Conservation (phyloP, 257 asterid species). For the Penstemon barbatus region DNA sequence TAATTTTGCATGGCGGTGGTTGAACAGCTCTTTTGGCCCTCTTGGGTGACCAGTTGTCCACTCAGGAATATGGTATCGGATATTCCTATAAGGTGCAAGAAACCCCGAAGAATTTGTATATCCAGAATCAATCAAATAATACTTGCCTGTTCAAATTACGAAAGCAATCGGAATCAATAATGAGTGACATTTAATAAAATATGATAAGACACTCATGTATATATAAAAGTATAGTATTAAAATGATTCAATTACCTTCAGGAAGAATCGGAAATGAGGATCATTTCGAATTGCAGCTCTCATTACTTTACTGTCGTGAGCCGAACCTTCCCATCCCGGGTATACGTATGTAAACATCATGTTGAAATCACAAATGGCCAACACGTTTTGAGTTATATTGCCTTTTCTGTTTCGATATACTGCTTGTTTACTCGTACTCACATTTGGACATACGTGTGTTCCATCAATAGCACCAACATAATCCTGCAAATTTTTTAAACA, state of each 20-base stretch:
- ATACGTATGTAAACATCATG: not conserved
- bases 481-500: not conserved
- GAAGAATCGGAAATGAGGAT: not conserved
- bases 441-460: not conserved
- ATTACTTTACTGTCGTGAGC: not conserved
- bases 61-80: not conserved
- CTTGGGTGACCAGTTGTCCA: not conserved
- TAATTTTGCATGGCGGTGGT: not conserved
- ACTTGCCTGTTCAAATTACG: not conserved
- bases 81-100: not conserved
- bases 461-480: slow-evolving; percentile 1
- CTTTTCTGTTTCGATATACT: not conserved
- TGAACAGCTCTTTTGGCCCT: not conserved
- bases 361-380: not conserved
- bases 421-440: not conserved
- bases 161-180: too few relatives aligned
- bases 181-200: not conserved
- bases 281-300: not conserved
- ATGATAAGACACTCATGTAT: not conserved
- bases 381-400: not conserved
- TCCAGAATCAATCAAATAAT: not conserved
- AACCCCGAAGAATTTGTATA: not conserved
- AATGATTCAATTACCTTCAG: not conserved
- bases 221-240: not conserved
- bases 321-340: not conserved